Base-by-base conservation (phyloP, 805 yeast species). In the Cyberlindnera maclurae region DNA sequence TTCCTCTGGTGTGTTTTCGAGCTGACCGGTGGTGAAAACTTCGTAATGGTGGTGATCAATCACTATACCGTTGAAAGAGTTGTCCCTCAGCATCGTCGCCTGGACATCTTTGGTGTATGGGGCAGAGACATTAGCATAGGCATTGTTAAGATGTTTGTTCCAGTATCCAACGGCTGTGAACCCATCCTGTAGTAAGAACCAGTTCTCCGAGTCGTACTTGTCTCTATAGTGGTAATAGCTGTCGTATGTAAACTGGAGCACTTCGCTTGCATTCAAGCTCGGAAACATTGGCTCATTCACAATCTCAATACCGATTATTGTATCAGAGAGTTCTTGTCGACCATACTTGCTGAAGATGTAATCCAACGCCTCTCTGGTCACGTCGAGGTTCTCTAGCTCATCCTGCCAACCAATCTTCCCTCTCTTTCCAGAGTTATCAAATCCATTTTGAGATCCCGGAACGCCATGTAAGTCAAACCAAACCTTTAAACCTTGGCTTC, bases 11-110 rank as follows among this genome's bases (percentile, higher is more conserved):
- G 68, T 37, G 41, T 60, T 69, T 36, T 64, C 52, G 40, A 87
- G 70, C 61, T 84, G 84, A 18, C 66, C 76, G 29, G 68, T 69
- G 12, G 79, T 68, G 59, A 90, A 89, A 15, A 87, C 90, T 64
- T 88, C 94, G 63, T 89, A 89, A 58, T 82, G 86, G 63, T 89
- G 96, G 63, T 86, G 95, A 59, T 89, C 96, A 36, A 88, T 67
- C 24, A 85, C 71, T 34, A 84, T 79, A 51, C 78, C 74, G 15
- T 65, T 54, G 70, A 77, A 73, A 57, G 63, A 66, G 44, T 66
- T 17, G 17, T 34, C 31, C 12, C 26, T 31, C 4, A 28, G 11
- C 13, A 28, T 12, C 4, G 20, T 11, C 4, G 20, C 11, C 13
- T 29, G 28, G 31, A 32, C 22, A 9, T 39, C 16, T 62, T n/a